Evolutionary conservation across 2,329 filamentous ascomycete genomes (phyloP), one percentile per base, ranked within the genome.

Genomic region (Talaromyces rugulosus): DNA sequence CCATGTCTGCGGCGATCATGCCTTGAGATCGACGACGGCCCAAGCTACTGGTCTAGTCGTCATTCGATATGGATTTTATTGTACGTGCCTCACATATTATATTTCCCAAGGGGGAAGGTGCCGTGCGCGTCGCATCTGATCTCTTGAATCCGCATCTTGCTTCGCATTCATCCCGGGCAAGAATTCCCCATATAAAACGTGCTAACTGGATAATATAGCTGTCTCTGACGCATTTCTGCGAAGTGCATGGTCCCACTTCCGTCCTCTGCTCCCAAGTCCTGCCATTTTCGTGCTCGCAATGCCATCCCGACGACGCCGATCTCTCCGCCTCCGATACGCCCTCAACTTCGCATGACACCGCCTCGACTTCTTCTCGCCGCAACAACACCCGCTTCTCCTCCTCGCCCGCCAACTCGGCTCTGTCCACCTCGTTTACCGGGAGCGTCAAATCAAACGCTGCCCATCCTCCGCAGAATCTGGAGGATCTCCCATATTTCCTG

Each of bases 151-250:
- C 23, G 8, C 18, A 14, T 12, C 18, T 9, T 51, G 5, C 3
- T 40, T 14, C 36, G 16, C 44, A 14, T 18, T 27, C 4, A 4
- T 18, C 40, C 14, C 9, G 42, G 12, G n/a, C 18, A 5, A 47
- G 11, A n/a, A 16, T 4, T 3, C 8, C 8, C 8, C 47, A 51
- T 27, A 51, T 12, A 51, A n/a, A 14, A 12, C 9, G 16, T 40
- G 8, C 36, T 40, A n/a, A 40, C 34, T 4, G 30, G 23, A 31
- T 31, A 55, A 18, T 14, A 30, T 68, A 86, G 84, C 81, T 86
- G 70, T 85, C 84, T 69, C 80, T 86, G 66, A 85, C 84, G 66
- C 84, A 86, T 75, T 86, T 86, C 72, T 86, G 84, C 75, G 84
- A 86, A 76, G 78, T 83, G 73, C 83, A 86, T 80, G 84, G 84